Conservation (phyloP, 225 moss, liverwort and hornwort species). For the Asterella californica region DNA sequence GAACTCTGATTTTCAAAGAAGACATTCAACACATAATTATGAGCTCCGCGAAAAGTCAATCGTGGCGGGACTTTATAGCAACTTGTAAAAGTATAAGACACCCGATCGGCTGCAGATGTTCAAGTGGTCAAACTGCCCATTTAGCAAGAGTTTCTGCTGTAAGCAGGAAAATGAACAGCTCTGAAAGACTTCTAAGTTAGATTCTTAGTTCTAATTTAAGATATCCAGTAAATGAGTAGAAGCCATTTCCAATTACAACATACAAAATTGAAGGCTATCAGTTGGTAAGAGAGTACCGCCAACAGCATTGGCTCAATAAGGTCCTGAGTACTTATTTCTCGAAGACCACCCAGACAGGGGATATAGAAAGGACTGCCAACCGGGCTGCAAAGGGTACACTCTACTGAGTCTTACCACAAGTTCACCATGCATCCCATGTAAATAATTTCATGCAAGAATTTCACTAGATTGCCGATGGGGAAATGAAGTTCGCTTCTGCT, state of each 20-base stretch:
- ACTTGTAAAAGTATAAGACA: not conserved
- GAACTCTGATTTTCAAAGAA: slow-evolving; percentile 37
- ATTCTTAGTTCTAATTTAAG: too few species aligned
- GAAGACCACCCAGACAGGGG: not conserved
- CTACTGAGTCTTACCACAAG: not conserved
- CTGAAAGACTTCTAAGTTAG: too few species aligned
- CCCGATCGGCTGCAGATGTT: not conserved
- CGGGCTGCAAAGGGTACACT: not conserved
- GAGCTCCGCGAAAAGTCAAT: not conserved
- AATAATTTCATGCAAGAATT: not conserved
- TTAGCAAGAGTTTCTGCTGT: too few species aligned
- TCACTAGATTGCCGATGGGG: not conserved
- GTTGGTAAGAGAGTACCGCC: not conserved
- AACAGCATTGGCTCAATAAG: not conserved
- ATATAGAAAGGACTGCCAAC: not conserved
- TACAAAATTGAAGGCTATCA: not conserved
- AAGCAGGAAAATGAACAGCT: too few species aligned
- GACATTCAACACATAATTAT: not conserved
- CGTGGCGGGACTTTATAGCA: not conserved
- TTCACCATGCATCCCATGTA: not conserved
- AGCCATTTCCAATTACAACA: too few species aligned
- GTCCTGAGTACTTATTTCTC: not conserved
- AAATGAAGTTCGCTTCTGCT: not conserved
- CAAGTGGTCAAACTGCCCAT: not conserved
- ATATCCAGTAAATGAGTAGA: too few species aligned